Evolutionary conservation across 2,329 filamentous ascomycete genomes (phyloP), one percentile per base, ranked within the genome.

Genomic region (Trichophyton schoenleinii): DNA sequence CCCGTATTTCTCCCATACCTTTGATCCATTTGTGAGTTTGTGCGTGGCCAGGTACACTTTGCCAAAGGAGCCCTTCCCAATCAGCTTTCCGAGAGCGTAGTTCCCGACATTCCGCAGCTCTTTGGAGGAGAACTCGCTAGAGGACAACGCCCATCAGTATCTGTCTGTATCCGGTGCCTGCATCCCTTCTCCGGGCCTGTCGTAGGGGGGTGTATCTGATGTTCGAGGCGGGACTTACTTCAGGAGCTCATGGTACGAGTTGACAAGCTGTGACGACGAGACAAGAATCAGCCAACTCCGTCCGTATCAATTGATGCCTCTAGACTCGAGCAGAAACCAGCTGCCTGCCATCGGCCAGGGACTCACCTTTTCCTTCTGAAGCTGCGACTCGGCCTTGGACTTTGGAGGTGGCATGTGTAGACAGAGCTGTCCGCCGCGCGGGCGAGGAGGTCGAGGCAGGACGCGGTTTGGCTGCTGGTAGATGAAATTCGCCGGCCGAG

Each of bases 11-110:
- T 38, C 11, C 11, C 34, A 13, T 70, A 92, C 91, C 84, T 96
- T 97, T 72, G 91, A 96, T 70, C 91, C 92, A 85, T 96, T 96
- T 70, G 90, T 97, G 74, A 99, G 89, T 75, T 96, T 97, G 75
- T 99, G 94, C 53, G 87, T 85, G 62, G 92, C 94, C 63, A 99
- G 81, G 74, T 99, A 99, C 70, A 99, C 94, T 77, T 96, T 97
- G 69, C 94, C 94, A 75, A 99, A 99, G 65, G 91, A 96, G 62
- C 94, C 94, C 73, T 97, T 99, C 67, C 94, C 94, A 72, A 99
- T 96, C 62, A 99, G 80, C 63, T 86, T 86, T 53, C 94, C 94
- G 62, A 99, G 82, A 41, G 86, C 87, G 75, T 99, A 99, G 78
- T 96, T 97, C 68, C 94, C 94, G 64, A 99, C 94, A 60, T 87